Evolutionary conservation across 768 basidiomycete genomes (phyloP).

Genomic region (Auriscalpium vulgare): DNA sequence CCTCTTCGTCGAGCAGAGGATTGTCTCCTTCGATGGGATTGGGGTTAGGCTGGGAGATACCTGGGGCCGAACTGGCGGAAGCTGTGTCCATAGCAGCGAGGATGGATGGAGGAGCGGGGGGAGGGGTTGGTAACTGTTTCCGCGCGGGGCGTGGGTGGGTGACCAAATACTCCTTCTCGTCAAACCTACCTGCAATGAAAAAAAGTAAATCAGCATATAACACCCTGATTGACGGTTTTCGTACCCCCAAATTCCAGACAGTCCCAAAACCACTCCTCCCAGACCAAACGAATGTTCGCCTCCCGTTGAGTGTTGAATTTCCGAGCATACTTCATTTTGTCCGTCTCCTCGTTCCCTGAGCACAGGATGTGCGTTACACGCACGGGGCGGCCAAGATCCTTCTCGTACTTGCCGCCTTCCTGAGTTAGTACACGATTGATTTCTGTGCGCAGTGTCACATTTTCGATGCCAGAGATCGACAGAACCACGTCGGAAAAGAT

Average conservation of each 20-base stretch:
- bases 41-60: neutral
- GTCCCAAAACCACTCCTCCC: slow-evolving; percentile 99
- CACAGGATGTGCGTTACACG: slow-evolving; percentile 83
- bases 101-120: neutral
- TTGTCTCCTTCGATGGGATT: neutral
- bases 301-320: slow-evolving; percentile 66
- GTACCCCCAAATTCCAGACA: slow-evolving; percentile 67
- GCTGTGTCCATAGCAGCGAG: too few relatives aligned
- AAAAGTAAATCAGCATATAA: neutral
- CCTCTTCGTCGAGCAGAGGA: slow-evolving; percentile 38
- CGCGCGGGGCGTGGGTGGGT: slow-evolving; percentile 12
- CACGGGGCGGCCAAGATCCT: slow-evolving; percentile 70
- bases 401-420: slow-evolving; percentile 63
- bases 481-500: slow-evolving; percentile 66
- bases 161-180: slow-evolving; percentile 10
- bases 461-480: slow-evolving; percentile 69
- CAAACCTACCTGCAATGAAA: slow-evolving; percentile 6
- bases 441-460: slow-evolving; percentile 47
- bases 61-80: neutral
- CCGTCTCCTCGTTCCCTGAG: slow-evolving; percentile 52
- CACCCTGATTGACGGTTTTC: slow-evolving; percentile 1
- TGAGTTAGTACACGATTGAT: slow-evolving; percentile 54
- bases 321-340: slow-evolving; percentile 74
- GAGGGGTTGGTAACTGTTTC: neutral
- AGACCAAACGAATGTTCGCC: slow-evolving; percentile 70